These are phyloP conservation scores for Cenchrus fungigraminus DNA, from an alignment of 176 grass and related monocot genomes.

Conservation along the genomic window DNA sequence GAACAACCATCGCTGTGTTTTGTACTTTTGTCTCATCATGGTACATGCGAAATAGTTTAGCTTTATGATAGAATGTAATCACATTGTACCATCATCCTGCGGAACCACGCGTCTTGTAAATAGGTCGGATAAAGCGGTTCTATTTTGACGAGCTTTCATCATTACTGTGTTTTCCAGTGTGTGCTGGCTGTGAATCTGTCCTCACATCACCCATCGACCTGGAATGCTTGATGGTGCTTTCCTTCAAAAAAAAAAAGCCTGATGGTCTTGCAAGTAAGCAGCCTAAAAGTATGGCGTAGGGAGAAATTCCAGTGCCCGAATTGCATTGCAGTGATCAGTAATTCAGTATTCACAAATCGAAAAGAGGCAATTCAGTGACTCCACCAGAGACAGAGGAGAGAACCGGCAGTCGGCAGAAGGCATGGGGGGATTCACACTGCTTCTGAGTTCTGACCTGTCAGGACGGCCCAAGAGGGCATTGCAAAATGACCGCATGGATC, in stretches of 20 bases:
- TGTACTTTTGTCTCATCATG: not conserved
- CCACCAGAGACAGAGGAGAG: not conserved
- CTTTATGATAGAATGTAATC: not conserved
- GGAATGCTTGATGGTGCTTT: not conserved
- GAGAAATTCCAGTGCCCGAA: not conserved
- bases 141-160: slow-evolving; percentile 14
- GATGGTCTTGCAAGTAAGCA: not conserved
- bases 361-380: not conserved
- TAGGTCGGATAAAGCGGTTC: slow-evolving; percentile 47
- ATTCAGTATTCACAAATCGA: no score
- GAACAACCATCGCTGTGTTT: slow-evolving; percentile 13
- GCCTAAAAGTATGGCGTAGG: not conserved
- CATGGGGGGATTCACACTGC: no score
- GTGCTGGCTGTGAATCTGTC: not conserved
- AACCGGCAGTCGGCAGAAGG: not conserved
- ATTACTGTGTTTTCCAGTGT: slow-evolving; percentile 19
- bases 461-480: not conserved
- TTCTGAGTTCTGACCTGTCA: not conserved
- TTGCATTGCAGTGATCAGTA: no score
- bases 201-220: not conserved
- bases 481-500: no score
- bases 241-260: not conserved
- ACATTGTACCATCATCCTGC: slow-evolving; percentile 25
- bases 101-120: slow-evolving; percentile 44
- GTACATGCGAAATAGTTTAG: slow-evolving; percentile 8